Conservation (phyloP, 768 basidiomycete species). For the Jaapia argillacea region DNA sequence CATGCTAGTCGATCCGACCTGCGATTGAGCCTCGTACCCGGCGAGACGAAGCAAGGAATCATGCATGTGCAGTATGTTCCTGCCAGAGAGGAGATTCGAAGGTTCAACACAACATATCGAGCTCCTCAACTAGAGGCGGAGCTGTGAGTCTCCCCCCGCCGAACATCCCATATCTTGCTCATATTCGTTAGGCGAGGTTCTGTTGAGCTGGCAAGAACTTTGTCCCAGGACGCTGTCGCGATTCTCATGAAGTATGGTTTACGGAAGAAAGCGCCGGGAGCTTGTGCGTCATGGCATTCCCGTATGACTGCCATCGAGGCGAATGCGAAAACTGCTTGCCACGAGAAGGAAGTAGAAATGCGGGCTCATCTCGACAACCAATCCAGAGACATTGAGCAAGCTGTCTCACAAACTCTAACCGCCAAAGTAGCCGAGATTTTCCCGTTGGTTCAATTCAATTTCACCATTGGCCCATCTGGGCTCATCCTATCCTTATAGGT, state of each 20-base stretch:
- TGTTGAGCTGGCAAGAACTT: background rate
- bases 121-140: background rate
- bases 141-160: slow-evolving; percentile 5
- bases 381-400: too few species aligned
- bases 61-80: slow-evolving; percentile 3
- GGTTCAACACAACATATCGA: background rate
- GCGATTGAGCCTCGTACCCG: too few species aligned
- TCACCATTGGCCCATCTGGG: too few species aligned
- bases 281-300: background rate
- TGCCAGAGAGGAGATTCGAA: background rate
- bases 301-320: too few species aligned
- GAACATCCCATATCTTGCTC: too few species aligned
- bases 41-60: too few species aligned
- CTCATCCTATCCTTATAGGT: too few species aligned
- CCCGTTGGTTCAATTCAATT: background rate
- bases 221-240: slow-evolving; percentile 2
- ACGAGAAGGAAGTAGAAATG: background rate
- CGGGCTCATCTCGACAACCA: too few species aligned
- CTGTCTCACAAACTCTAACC: too few species aligned
- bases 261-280: background rate
- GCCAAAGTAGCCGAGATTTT: background rate
- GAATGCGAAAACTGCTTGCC: background rate
- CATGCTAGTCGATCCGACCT: too few species aligned
- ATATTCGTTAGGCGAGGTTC: too few species aligned
- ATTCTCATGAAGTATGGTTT: slow-evolving; percentile 8